Base-by-base conservation (phyloP, 805 yeast genomes). In the Myxozyma sirexii region DNA sequence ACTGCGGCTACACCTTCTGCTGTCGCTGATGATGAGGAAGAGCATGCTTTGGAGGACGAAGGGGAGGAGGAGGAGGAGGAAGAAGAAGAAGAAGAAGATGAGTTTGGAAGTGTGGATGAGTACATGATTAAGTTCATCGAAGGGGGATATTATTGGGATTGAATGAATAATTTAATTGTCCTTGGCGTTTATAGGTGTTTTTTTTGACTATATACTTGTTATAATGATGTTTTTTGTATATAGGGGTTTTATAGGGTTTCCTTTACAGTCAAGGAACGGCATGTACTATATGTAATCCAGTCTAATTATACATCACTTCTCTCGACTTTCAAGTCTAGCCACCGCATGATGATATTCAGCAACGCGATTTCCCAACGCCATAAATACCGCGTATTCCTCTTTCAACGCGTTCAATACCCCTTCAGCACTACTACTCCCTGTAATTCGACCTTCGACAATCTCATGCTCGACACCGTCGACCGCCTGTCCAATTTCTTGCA, bases 121-220 rank as follows among this genome's bases (percentile, higher is more conserved):
- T 96, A 92, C 76, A 94, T 94, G 99, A 84, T 94, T 63, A 79
- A 92, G 60, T 89, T 82, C 71, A 89, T 94, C 60, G 96, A 96
- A 39, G 45, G 45, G 7, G 66, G 66, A 12, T 62, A 56, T 27
- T 62, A 62, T 31, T 59, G 64, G 63, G 64, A 56, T 37, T 62
- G 17, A 62, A 47, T 27, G n/a, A 13, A 17, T 43, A 37, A 8
- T n/a, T n/a, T n/a, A n/a, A n/a, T n/a, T 21, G 8, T 23, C 31
- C 10, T 23, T 35, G 53, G 43, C 44, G 43, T 49, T 26, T 35
- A 8, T n/a, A n/a, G 51, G 26, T n/a, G 13, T 37, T 21, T 15
- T 12, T 48, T 48, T 35, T 37, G 7, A n/a, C 35, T 12, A 23
- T 45, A 3, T 45, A 17, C n/a, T 10, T n/a, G 13, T 15, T n/a